These are phyloP conservation scores for Candida argentea DNA, from an alignment of 805 yeast genomes.

Conservation along the genomic window DNA sequence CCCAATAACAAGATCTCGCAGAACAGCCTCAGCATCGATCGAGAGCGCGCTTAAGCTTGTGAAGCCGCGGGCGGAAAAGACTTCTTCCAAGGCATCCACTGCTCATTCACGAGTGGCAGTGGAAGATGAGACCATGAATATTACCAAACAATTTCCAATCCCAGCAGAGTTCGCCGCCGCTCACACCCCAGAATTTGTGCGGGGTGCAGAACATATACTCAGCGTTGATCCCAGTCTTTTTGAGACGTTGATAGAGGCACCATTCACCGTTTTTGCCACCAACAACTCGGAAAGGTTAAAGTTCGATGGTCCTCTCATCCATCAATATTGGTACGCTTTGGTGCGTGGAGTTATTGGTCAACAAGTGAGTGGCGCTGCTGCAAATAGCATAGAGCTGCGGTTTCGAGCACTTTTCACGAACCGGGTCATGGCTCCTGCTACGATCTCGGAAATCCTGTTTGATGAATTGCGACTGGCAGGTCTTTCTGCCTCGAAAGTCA, in stretches of 20 bases:
- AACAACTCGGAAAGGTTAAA: constrained; percentile 1
- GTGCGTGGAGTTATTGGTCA: constrained; percentile 48
- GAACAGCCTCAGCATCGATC: too few species aligned
- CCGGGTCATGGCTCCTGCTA: constrained; percentile 42
- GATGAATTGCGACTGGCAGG: constrained; percentile 57
- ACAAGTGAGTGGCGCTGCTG: constrained; percentile 77
- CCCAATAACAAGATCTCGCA: too few species aligned
- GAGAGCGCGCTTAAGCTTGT: too few species aligned
- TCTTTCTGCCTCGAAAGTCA: constrained; percentile 55
- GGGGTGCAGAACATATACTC: constrained; percentile 21
- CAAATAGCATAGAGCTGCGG: constrained; percentile 47
- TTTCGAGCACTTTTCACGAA: constrained; percentile 25
- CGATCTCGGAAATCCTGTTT: constrained; percentile 26
- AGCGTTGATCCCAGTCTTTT: constrained; percentile 24
- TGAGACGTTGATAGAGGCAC: constrained; percentile 2
- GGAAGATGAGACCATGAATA: too few species aligned
- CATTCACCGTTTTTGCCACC: too few species aligned
- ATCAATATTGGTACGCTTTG: constrained; percentile 29
- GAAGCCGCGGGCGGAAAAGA: too few species aligned
- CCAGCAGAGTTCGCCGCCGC: constrained; percentile 19
- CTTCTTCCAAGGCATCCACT: too few species aligned
- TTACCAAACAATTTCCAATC: too few species aligned
- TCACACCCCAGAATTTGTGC: constrained; percentile 24
- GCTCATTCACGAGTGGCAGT: too few species aligned
- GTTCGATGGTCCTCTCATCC: constrained; percentile 9